A percentile compares a stretch with the other conserved stretches of the same genome.
These are phyloP conservation scores for Wickerhamiella spandovensis DNA, from an alignment of 805 yeast species.

Conservation along the genomic window DNA sequence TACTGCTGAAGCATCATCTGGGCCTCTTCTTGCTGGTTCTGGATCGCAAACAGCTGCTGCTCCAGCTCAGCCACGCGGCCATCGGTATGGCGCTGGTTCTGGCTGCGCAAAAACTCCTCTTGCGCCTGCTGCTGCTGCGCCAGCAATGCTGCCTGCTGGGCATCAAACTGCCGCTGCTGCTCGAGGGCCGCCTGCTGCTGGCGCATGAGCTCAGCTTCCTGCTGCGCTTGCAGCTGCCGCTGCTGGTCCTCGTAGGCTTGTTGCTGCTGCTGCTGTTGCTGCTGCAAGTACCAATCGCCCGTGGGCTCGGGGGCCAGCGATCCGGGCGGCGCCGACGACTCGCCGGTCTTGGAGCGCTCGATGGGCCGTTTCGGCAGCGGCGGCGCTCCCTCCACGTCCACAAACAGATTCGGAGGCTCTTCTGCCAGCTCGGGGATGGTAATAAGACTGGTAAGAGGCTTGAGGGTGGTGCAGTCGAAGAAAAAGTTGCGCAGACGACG, in stretches of 20 bases:
- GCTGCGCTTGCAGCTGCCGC: slow-evolving; percentile 43
- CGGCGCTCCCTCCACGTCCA: slow-evolving; percentile 34
- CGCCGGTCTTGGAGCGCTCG: slow-evolving; percentile 15
- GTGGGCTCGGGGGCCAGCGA: slow-evolving; percentile 21
- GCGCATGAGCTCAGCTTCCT: slow-evolving; percentile 47
- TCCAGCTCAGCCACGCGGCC: slow-evolving; percentile 72
- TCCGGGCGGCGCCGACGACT: slow-evolving; percentile 11
- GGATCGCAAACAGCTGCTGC: slow-evolving; percentile 59
- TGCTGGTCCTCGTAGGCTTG: slow-evolving; percentile 46
- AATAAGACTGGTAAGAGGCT: slow-evolving; percentile 66
- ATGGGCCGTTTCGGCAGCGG: slow-evolving; percentile 30
- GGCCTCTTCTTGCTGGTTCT: slow-evolving; percentile 75
- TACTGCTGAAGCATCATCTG: slow-evolving; percentile 75
- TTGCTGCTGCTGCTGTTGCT: slow-evolving; percentile 30
- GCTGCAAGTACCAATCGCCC: slow-evolving; percentile 31
- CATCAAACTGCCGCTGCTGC: slow-evolving; percentile 58
- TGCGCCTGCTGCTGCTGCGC: slow-evolving; percentile 59
- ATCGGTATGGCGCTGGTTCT: slow-evolving; percentile 50
- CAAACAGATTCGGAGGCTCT: slow-evolving; percentile 46
- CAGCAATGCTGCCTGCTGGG: slow-evolving; percentile 58
- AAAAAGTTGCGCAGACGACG: slow-evolving; percentile 64
- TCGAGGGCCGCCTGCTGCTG: slow-evolving; percentile 57
- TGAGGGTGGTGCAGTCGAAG: slow-evolving; percentile 77
- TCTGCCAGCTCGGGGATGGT: slow-evolving; percentile 57
- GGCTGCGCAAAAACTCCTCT: slow-evolving; percentile 42